These are phyloP conservation scores for Mycosphaerella arachidis DNA, from an alignment of 2,329 filamentous ascomycete species.

Conservation along the genomic window DNA sequence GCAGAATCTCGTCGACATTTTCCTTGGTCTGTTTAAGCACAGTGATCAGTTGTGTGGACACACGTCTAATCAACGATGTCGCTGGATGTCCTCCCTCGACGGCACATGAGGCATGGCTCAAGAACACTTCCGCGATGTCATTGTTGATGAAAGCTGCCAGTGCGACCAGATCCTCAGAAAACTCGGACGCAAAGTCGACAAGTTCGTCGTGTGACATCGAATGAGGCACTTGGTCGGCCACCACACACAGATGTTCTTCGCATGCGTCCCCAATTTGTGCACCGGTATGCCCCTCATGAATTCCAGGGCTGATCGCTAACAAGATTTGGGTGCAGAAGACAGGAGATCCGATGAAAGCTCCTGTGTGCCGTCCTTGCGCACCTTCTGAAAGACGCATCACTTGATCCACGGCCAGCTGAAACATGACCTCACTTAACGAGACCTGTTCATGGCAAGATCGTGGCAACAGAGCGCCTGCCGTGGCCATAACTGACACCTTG, in stretches of 20 bases:
- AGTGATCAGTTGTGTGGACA: constrained; percentile 9
- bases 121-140: neutral
- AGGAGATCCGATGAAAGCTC: neutral
- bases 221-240: neutral
- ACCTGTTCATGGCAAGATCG: neutral
- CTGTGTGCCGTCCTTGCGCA: neutral
- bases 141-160: neutral
- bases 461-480: neutral
- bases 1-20: constrained; percentile 7
- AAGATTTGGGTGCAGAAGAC: neutral
- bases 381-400: neutral
- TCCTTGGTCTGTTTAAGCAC: constrained; percentile 11
- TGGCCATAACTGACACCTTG: constrained; percentile 10
- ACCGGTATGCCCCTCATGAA: neutral
- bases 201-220: neutral
- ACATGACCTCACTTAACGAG: neutral
- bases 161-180: neutral
- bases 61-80: constrained; percentile 5
- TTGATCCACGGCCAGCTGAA: neutral
- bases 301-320: neutral
- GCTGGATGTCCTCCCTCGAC: neutral
- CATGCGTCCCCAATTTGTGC: neutral
- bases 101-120: neutral
- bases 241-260: neutral
- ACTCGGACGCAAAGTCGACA: neutral